phyloP scores from a whole-genome alignment of 2,329 filamentous ascomycete species.

The Endoconidiophora laricicola region DNA sequence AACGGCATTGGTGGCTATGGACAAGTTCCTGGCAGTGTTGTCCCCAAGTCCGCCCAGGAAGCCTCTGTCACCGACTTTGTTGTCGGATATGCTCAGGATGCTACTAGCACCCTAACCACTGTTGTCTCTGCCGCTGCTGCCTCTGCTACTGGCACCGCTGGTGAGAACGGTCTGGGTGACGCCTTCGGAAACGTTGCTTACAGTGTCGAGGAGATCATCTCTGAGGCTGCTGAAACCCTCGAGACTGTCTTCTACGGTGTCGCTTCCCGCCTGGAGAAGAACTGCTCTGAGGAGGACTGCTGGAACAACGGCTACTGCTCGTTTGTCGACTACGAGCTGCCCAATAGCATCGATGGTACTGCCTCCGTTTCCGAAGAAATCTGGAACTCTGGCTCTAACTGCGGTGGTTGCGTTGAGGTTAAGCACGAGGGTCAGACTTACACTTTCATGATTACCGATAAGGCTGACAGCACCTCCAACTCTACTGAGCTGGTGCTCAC shows the following conservation, averaged over 20 bases:
- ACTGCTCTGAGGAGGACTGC: conserved; percentile 7
- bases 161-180: neutral
- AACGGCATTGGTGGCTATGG: neutral
- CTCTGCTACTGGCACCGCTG: neutral
- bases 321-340: conserved; percentile 10
- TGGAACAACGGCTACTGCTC: conserved; percentile 1
- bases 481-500: conserved; percentile 11
- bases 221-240: neutral
- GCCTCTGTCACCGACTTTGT: neutral
- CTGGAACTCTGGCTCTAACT: conserved; percentile 13
- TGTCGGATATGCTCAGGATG: neutral
- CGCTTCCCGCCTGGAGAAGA: conserved; percentile 5
- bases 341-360: conserved; percentile 2
- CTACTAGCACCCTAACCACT: neutral
- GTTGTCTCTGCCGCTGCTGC: neutral
- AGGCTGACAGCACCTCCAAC: conserved; percentile 8
- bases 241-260: conserved; percentile 9
- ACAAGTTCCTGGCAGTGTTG: neutral
- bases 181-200: neutral
- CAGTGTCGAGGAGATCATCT: conserved; percentile 3
- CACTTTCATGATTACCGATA: conserved; percentile 9
- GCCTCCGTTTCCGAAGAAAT: conserved; percentile 9
- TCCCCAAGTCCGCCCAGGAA: neutral
- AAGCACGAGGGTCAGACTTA: conserved; percentile 11
- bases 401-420: conserved; percentile 9